Evolutionary conservation across 2,329 filamentous ascomycete genomes (phyloP).

Genomic region (Onygenales sp.): DNA sequence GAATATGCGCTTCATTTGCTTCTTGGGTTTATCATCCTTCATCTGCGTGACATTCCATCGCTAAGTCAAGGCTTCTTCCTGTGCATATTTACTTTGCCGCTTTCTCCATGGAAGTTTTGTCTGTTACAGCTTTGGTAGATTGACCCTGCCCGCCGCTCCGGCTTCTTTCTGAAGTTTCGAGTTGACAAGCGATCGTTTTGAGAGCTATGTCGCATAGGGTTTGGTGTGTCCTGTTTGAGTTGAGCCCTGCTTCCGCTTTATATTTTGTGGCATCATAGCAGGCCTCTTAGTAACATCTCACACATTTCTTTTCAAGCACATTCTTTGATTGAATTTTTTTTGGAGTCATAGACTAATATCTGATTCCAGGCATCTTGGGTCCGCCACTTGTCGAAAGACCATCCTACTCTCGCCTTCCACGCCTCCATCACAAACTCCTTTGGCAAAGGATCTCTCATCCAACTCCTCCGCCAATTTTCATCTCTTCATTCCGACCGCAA

Average conservation of each 20-base stretch:
- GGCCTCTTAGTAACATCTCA: slow-evolving; percentile 99
- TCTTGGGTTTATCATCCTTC: slow-evolving; percentile 17
- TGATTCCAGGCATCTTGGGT: slow-evolving; percentile 79
- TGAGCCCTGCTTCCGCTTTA: slow-evolving; percentile 68
- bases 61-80: slow-evolving; percentile 84
- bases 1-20: slow-evolving; percentile 4
- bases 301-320: slow-evolving; percentile 47
- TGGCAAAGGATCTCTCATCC: slow-evolving; percentile 88
- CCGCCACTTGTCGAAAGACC: slow-evolving; percentile 73
- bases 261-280: slow-evolving; percentile 56
- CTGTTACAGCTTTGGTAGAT: slow-evolving; percentile 99
- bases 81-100: slow-evolving; percentile 6
- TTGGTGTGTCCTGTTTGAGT: slow-evolving; percentile 88
- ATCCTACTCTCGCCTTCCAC: slow-evolving; percentile 90
- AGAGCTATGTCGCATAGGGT: slow-evolving; percentile 63
- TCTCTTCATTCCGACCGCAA: slow-evolving; percentile 82
- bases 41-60: slow-evolving; percentile 36
- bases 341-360: slow-evolving; percentile 18
- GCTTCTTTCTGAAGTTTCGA: slow-evolving; percentile 52
- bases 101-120: slow-evolving; percentile 59
- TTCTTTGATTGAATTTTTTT: slow-evolving; percentile 18
- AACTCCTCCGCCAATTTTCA: slow-evolving; percentile 85
- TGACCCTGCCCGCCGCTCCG: slow-evolving; percentile 60
- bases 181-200: slow-evolving; percentile 82
- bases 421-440: slow-evolving; percentile 93